Percentiles rank a stretch among this genome's conserved stretches.
Evolutionary conservation across 139 green algal species (phyloP).

Genomic region (Volvox africanus): DNA sequence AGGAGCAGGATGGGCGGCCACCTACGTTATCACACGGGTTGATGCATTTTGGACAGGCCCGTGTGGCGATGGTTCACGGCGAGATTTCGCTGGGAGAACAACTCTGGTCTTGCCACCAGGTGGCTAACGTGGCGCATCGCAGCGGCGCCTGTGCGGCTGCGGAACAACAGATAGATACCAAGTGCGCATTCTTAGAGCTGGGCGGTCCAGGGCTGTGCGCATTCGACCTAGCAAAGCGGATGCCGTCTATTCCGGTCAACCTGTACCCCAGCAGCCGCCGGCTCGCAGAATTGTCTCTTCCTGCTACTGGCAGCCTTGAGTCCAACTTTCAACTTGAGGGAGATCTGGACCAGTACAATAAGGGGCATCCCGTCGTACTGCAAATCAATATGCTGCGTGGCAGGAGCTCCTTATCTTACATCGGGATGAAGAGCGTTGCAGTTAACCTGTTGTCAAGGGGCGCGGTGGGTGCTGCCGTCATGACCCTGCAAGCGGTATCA

Average conservation of each 20-base stretch:
- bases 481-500: background rate
- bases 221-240: background rate
- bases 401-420: background rate
- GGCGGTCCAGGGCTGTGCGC: background rate
- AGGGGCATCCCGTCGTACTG: background rate
- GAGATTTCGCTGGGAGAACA: background rate
- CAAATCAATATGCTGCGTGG: background rate
- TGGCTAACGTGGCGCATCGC: background rate
- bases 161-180: too few relatives aligned
- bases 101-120: background rate
- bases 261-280: background rate
- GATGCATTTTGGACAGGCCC: background rate
- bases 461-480: background rate
- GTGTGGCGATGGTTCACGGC: background rate
- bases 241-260: background rate
- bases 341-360: background rate
- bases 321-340: background rate
- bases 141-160: background rate
- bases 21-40: too few relatives aligned
- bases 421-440: background rate
- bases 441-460: background rate
- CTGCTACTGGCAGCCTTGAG: background rate
- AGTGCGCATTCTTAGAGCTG: background rate
- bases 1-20: too few relatives aligned
- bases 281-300: background rate